phyloP scores from a whole-genome alignment of 345 rosid species.

The Eucalyptus dawsonii region DNA sequence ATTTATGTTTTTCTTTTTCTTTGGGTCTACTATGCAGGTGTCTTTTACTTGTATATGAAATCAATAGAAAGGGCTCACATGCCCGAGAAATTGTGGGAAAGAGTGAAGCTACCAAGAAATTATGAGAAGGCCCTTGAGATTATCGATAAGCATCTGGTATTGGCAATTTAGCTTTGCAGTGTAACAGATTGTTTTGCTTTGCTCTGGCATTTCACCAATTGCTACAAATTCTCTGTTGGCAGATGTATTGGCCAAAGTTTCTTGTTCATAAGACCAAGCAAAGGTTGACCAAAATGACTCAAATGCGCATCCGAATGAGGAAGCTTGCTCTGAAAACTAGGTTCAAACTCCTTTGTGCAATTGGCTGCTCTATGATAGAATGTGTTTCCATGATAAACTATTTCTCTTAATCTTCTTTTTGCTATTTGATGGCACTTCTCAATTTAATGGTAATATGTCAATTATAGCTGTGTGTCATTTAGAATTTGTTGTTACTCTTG shows the following conservation, averaged over 20 bases:
- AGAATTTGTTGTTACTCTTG: background rate
- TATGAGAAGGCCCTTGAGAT: slow-evolving; percentile 89
- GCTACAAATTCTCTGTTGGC: background rate
- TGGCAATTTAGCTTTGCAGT: background rate
- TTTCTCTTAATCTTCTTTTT: background rate
- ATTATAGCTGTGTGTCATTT: background rate
- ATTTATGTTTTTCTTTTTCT: background rate
- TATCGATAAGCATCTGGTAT: slow-evolving; percentile 87
- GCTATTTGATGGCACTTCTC: background rate
- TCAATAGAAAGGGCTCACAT: slow-evolving; percentile 95
- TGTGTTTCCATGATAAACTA: background rate
- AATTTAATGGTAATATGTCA: background rate
- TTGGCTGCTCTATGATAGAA: background rate
- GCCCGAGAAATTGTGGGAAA: slow-evolving; percentile 90
- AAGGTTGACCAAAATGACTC: slow-evolving; percentile 92
- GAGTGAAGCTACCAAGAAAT: slow-evolving; percentile 75
- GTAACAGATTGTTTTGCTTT: background rate
- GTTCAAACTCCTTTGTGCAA: slow-evolving; percentile 7
- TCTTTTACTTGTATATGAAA: slow-evolving; percentile 89
- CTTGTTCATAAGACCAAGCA: slow-evolving; percentile 83
- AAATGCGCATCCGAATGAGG: slow-evolving; percentile 94
- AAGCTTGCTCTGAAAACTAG: slow-evolving; percentile 83
- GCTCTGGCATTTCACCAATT: background rate
- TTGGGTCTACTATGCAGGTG: slow-evolving; percentile 31
- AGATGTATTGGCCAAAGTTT: slow-evolving; percentile 91